Conservation (phyloP, 2,329 filamentous ascomycete genomes). For the Phyllachora maydis region DNA sequence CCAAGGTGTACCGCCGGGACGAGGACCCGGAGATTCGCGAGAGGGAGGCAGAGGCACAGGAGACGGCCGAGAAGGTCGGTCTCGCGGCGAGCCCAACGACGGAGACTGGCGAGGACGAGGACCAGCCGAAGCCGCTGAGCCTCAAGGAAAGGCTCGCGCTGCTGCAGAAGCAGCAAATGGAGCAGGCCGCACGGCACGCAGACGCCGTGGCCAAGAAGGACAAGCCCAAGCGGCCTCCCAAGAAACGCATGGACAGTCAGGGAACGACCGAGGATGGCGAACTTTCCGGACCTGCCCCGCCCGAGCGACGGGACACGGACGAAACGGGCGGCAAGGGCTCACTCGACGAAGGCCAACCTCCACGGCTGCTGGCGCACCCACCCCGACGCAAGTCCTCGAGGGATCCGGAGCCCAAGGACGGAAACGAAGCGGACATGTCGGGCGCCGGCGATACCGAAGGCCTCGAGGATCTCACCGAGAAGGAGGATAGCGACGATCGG, state of each 20-base stretch:
- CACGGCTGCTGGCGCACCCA: slow-evolving; percentile 17
- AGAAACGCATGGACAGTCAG: slow-evolving; percentile 38
- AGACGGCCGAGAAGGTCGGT: slow-evolving; percentile 49
- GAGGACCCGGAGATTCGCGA: slow-evolving; percentile 61
- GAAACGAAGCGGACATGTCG: slow-evolving; percentile 44
- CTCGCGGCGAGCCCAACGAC: slow-evolving; percentile 22
- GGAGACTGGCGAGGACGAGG: slow-evolving; percentile 38
- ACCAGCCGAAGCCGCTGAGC: slow-evolving; percentile 78
- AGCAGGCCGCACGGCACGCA: slow-evolving; percentile 67
- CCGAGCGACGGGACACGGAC: slow-evolving; percentile 24
- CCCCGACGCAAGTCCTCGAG: slow-evolving; percentile 32
- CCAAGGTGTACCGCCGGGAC: slow-evolving; percentile 67
- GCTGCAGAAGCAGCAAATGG: slow-evolving; percentile 81
- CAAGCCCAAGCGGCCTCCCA: slow-evolving; percentile 62
- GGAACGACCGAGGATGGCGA: slow-evolving; percentile 12
- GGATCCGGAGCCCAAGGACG: slow-evolving; percentile 28
- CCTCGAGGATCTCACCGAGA: slow-evolving; percentile 39
- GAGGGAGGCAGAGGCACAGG: slow-evolving; percentile 41
- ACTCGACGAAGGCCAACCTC: slow-evolving; percentile 23
- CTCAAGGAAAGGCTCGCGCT: slow-evolving; percentile 90
- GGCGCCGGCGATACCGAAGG: slow-evolving; percentile 43
- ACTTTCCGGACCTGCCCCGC: slow-evolving; percentile 12
- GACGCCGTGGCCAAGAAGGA: slow-evolving; percentile 66
- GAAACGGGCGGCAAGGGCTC: slow-evolving; percentile 27
- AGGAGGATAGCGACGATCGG: slow-evolving; percentile 53